Percentiles rank a stretch among this genome's conserved stretches.
Conservation (phyloP, 768 basidiomycete species). For the Lyophyllum shimeji region DNA sequence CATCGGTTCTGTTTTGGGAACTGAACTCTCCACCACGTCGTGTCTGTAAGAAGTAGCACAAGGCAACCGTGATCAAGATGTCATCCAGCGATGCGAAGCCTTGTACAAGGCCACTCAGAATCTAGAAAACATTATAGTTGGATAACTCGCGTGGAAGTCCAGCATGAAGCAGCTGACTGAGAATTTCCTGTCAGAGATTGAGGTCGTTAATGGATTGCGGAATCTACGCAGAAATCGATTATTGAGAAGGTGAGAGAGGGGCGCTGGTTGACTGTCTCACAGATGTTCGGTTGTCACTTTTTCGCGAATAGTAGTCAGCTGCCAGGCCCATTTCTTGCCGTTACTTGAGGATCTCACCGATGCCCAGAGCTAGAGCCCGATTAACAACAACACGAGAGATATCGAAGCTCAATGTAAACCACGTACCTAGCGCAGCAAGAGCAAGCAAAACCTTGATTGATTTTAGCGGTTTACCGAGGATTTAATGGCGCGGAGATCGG, state of each 20-base stretch:
- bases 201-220: slow-evolving; percentile 5
- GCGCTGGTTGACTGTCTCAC: background rate
- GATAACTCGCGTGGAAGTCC: background rate
- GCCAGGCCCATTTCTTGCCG: background rate
- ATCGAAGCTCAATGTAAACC: background rate
- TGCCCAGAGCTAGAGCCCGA: slow-evolving; percentile 1
- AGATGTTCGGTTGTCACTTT: slow-evolving; percentile 10
- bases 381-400: background rate
- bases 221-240: background rate
- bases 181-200: slow-evolving; percentile 7
- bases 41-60: slow-evolving; percentile 3
- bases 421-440: slow-evolving; percentile 1
- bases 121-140: background rate
- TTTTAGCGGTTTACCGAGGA: background rate
- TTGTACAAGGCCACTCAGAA: slow-evolving; percentile 8
- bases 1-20: background rate
- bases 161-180: background rate
- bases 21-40: slow-evolving; percentile 1
- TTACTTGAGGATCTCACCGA: background rate
- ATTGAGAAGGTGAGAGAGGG: background rate
- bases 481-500: background rate
- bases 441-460: slow-evolving; percentile 2
- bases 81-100: slow-evolving; percentile 8
- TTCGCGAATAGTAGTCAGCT: background rate
- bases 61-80: slow-evolving; percentile 5